Percentiles rank a stretch among this genome's conserved stretches.
Evolutionary conservation across 352 stramenopile genomes (phyloP).

Genomic region (Globisporangium nagaii): DNA sequence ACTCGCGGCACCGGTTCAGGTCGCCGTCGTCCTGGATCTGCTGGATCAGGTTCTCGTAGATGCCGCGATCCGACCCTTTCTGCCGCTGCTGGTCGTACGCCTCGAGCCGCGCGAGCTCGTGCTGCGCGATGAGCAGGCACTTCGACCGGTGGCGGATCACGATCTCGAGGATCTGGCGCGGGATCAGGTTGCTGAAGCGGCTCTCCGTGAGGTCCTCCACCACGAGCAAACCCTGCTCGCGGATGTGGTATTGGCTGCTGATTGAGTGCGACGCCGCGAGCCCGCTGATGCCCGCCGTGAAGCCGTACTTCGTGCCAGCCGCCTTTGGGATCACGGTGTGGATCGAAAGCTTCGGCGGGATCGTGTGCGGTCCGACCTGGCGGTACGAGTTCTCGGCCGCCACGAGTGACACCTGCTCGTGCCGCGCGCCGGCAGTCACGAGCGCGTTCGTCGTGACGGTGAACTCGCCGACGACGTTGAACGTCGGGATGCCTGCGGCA

Average conservation of each 20-base stretch:
- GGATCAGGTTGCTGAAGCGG: slow-evolving; percentile 80
- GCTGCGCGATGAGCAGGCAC: slow-evolving; percentile 65
- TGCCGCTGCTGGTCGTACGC: slow-evolving; percentile 71
- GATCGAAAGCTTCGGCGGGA: slow-evolving; percentile 64
- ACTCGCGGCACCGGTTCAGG: slow-evolving; percentile 76
- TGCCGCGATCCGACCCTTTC: slow-evolving; percentile 73
- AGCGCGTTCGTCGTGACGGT: slow-evolving; percentile 59
- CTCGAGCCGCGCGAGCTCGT: slow-evolving; percentile 69
- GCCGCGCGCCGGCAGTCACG: slow-evolving; percentile 55
- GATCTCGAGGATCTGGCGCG: slow-evolving; percentile 75
- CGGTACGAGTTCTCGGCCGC: slow-evolving; percentile 75
- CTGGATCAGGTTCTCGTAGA: slow-evolving; percentile 87
- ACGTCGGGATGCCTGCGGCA: slow-evolving; percentile 17
- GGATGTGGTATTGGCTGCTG: slow-evolving; percentile 85
- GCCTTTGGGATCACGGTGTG: slow-evolving; percentile 77
- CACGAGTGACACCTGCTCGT: slow-evolving; percentile 52
- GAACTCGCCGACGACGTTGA: slow-evolving; percentile 74
- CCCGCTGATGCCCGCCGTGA: slow-evolving; percentile 46
- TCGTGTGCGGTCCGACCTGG: slow-evolving; percentile 43
- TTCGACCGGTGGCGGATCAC: slow-evolving; percentile 76
- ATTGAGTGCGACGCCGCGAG: slow-evolving; percentile 53
- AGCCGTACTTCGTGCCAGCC: slow-evolving; percentile 55
- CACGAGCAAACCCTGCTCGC: slow-evolving; percentile 71
- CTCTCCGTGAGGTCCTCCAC: slow-evolving; percentile 83
- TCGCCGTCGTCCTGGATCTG: slow-evolving; percentile 86